These are phyloP conservation scores for Zygosaccharomyces pseudorouxii DNA, from an alignment of 805 yeast species.

Conservation along the genomic window DNA sequence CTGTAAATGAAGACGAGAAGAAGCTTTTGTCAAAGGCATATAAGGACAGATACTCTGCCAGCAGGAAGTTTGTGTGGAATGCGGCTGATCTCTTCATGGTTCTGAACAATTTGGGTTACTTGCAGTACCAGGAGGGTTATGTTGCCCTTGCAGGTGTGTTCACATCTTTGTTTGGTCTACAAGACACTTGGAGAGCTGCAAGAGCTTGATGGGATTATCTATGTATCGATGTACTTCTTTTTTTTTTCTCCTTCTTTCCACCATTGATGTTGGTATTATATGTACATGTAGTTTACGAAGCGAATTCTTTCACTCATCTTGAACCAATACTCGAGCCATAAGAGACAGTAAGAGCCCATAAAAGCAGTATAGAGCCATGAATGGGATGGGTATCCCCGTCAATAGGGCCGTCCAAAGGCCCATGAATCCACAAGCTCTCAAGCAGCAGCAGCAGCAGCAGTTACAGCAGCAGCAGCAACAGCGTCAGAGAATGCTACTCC, in stretches of 20 bases:
- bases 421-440: slow-evolving; percentile 13
- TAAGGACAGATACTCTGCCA: slow-evolving; percentile 45
- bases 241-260: neutral
- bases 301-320: neutral
- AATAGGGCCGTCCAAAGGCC: slow-evolving; percentile 16
- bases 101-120: slow-evolving; percentile 55
- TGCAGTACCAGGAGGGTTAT: slow-evolving; percentile 67
- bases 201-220: slow-evolving; percentile 12
- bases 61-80: slow-evolving; percentile 71
- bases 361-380: neutral
- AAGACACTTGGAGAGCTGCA: slow-evolving; percentile 60
- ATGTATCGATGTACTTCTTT: neutral
- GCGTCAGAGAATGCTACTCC: slow-evolving; percentile 34
- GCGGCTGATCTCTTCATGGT: slow-evolving; percentile 72
- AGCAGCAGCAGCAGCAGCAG: slow-evolving; percentile 23
- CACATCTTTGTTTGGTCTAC: slow-evolving; percentile 74
- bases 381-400: slow-evolving; percentile 23
- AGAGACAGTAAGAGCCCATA: neutral
- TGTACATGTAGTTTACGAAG: neutral
- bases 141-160: slow-evolving; percentile 81
- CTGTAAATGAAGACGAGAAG: slow-evolving; percentile 34
- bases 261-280: neutral
- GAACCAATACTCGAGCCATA: neutral
- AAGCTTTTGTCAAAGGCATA: slow-evolving; percentile 36
- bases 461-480: slow-evolving; percentile 27